These are phyloP conservation scores for Beauveria australis DNA, from an alignment of 2,329 filamentous ascomycete species.

Conservation along the genomic window DNA sequence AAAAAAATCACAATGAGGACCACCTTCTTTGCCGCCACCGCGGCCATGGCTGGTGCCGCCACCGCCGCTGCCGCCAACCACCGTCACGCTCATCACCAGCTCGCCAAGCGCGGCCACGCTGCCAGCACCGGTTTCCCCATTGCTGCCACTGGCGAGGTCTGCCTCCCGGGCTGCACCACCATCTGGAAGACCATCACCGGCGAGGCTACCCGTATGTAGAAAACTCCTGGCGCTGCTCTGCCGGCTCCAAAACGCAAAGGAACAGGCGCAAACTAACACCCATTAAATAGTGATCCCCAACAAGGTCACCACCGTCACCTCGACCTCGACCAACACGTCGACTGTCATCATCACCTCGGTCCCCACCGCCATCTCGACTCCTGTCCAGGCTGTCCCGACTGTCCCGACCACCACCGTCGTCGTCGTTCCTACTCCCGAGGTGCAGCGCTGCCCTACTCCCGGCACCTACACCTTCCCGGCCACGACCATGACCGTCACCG, in stretches of 20 bases:
- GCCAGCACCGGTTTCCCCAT: constrained; percentile 16
- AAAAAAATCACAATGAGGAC: constrained; percentile 61
- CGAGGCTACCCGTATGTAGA: constrained; percentile 51
- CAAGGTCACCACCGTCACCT: constrained; percentile 14
- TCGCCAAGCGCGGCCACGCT: constrained; percentile 40
- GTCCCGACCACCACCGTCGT: constrained; percentile 32
- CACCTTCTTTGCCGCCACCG: constrained; percentile 56
- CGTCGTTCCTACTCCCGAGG: constrained; percentile 43
- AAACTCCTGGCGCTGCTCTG: too few relatives aligned
- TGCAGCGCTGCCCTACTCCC: constrained; percentile 51
- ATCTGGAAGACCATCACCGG: constrained; percentile 65
- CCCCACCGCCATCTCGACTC: constrained; percentile 18
- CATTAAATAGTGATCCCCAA: constrained; percentile 13
- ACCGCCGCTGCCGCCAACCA: constrained; percentile 51
- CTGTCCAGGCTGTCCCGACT: constrained; percentile 16
- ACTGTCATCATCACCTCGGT: constrained; percentile 20
- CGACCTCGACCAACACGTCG: constrained; percentile 11
- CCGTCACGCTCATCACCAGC: constrained; percentile 55
- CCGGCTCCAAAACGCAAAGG: background rate
- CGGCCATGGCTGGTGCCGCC: constrained; percentile 48
- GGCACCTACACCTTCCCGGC: constrained; percentile 71
- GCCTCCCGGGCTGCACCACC: constrained; percentile 59
- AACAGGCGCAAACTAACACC: constrained; percentile 7
- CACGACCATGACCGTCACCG: constrained; percentile 59
- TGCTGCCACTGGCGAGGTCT: constrained; percentile 32